A percentile compares a stretch with the other conserved stretches of the same genome.
Evolutionary conservation across 306 rosid genomes (phyloP).

Genomic region (Quercus engelmannii): DNA sequence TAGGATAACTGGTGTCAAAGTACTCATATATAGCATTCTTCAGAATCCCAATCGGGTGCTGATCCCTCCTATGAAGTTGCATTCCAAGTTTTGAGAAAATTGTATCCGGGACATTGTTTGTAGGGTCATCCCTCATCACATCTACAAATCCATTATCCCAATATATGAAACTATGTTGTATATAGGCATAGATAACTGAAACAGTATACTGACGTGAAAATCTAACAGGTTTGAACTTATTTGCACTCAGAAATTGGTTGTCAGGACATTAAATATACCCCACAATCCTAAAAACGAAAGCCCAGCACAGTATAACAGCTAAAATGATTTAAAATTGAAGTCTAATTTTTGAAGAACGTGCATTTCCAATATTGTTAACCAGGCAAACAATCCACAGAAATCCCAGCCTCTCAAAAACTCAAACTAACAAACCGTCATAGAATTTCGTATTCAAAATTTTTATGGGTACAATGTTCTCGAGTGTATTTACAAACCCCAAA

Average conservation of each 20-base stretch:
- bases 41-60: conserved; percentile 86
- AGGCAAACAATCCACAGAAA: neutral
- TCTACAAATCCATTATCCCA: conserved; percentile 46
- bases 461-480: neutral
- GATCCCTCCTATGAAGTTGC: conserved; percentile 91
- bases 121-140: conserved; percentile 87
- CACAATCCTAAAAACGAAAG: neutral
- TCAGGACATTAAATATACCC: neutral
- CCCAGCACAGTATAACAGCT: neutral
- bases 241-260: neutral
- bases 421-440: neutral
- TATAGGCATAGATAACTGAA: neutral
- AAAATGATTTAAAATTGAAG: neutral
- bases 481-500: neutral
- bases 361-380: neutral
- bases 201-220: neutral
- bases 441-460: neutral
- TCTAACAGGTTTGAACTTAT: neutral
- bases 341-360: neutral
- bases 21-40: conserved; percentile 82
- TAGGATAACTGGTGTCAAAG: conserved; percentile 67
- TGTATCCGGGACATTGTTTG: conserved; percentile 87
- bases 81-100: conserved; percentile 83
- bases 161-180: neutral
- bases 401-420: neutral